phyloP scores from a whole-genome alignment of 805 yeast species.

The Komagataella mondaviorum region DNA sequence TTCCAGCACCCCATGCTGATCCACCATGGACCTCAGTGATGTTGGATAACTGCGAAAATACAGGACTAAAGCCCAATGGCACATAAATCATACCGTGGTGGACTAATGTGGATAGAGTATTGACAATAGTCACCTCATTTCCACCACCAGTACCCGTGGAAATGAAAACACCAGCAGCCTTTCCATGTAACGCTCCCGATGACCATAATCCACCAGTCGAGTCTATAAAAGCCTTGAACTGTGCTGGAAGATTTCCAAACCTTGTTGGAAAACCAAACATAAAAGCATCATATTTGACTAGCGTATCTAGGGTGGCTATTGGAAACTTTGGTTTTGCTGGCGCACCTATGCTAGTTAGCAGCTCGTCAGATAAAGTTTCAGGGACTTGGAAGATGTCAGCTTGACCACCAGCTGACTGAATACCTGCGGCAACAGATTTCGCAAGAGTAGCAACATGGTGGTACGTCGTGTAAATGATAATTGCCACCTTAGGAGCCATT shows the following conservation, averaged over 20 bases:
- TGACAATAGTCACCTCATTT: conserved; percentile 59
- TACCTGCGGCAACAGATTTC: conserved; percentile 51
- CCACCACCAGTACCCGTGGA: conserved; percentile 80
- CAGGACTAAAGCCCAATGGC: conserved; percentile 61
- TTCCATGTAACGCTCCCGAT: conserved; percentile 54
- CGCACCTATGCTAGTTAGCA: conserved; percentile 44
- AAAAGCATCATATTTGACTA: conserved; percentile 63
- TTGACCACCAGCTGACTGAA: conserved; percentile 50
- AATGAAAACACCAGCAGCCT: conserved; percentile 60
- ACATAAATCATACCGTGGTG: conserved; percentile 77
- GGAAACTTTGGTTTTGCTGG: conserved; percentile 53
- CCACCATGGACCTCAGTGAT: conserved; percentile 64
- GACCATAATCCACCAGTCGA: conserved; percentile 76
- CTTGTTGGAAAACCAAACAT: conserved; percentile 81
- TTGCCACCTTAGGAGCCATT: conserved; percentile 12
- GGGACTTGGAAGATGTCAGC: conserved; percentile 67
- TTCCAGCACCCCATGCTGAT: conserved; percentile 81
- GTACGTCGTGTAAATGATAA: conserved; percentile 61
- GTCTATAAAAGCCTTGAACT: conserved; percentile 67
- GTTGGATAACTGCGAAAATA: conserved; percentile 38
- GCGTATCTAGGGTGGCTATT: conserved; percentile 43
- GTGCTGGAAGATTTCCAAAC: conserved; percentile 72
- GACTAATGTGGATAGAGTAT: conserved; percentile 46
- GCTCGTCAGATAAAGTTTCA: conserved; percentile 57
- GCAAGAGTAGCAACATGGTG: conserved; percentile 68